Evolutionary conservation across 2,329 filamentous ascomycete genomes (phyloP).

Genomic region (Claviceps monticola): DNA sequence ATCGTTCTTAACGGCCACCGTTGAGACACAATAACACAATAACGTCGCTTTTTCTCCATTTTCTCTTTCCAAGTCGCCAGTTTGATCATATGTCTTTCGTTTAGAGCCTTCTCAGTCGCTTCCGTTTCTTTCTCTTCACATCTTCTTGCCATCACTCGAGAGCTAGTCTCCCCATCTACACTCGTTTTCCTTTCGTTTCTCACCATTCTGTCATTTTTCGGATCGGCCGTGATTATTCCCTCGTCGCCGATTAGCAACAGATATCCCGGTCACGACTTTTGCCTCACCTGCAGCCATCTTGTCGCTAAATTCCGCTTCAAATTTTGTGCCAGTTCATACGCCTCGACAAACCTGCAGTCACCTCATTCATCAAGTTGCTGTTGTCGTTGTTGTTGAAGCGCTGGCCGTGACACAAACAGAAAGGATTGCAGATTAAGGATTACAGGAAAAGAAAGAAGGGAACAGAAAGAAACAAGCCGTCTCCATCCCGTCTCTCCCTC

Average conservation of each 20-base stretch:
- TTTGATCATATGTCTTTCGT: conserved; percentile 25
- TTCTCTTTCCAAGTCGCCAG: conserved; percentile 8
- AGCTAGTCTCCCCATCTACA: conserved; percentile 12
- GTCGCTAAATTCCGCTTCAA: background rate
- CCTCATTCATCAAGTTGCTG: background rate
- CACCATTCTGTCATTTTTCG: background rate
- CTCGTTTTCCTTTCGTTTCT: conserved; percentile 13
- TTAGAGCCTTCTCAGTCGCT: conserved; percentile 12
- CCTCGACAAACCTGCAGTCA: background rate
- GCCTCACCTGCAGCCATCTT: background rate
- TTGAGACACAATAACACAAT: conserved; percentile 7
- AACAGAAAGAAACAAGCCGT: background rate
- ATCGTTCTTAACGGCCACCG: conserved; percentile 5
- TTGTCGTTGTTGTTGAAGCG: background rate
- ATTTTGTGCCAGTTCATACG: background rate
- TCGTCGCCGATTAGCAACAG: background rate
- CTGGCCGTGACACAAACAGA: background rate
- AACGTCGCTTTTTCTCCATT: conserved; percentile 6
- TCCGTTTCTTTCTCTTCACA: background rate
- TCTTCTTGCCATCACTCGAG: conserved; percentile 5
- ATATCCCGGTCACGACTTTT: conserved; percentile 4
- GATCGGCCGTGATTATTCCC: background rate
- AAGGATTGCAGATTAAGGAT: background rate
- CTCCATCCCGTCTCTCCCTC: background rate
- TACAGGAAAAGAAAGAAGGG: background rate